These are phyloP conservation scores for Coemansia sp. DNA, from an alignment of 192 early-diverging fungal species.

Conservation along the genomic window DNA sequence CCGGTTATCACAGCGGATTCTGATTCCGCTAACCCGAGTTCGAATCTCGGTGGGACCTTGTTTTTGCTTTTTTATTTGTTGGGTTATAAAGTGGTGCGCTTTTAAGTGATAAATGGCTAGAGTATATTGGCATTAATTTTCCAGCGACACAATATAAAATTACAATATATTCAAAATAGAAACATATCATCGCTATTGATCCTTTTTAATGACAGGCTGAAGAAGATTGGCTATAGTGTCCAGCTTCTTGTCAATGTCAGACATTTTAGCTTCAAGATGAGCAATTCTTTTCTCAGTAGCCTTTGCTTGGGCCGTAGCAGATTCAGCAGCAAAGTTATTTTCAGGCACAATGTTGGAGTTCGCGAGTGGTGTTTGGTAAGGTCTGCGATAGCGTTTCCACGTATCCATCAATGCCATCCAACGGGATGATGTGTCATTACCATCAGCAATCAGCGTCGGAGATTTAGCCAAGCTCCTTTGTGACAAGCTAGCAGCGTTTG, in stretches of 20 bases:
- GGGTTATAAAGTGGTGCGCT: no score
- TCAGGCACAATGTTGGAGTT: background rate
- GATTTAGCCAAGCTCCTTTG: conserved; percentile 3
- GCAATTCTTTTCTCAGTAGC: conserved; percentile 14
- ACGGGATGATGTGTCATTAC: conserved; percentile 1
- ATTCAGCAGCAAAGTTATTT: background rate
- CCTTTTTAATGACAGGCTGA: conserved; percentile 21
- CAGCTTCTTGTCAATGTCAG: conserved; percentile 32
- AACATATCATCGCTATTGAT: background rate
- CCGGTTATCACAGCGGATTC: conserved; percentile 47
- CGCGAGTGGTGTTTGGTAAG: background rate
- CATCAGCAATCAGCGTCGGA: background rate
- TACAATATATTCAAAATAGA: no score
- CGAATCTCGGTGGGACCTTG: conserved; percentile 47
- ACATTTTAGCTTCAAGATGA: conserved; percentile 18
- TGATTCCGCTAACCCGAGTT: conserved; percentile 51
- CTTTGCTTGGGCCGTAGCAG: background rate
- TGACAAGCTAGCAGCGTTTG: background rate
- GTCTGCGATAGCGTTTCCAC: conserved; percentile 16
- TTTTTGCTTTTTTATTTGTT: no score
- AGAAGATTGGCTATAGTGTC: conserved; percentile 26
- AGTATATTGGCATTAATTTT: no score
- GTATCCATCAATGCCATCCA: conserved; percentile 23
- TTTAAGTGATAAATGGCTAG: no score
- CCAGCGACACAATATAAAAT: no score